Evolutionary conservation across 805 yeast genomes (phyloP).

Genomic region (Ascoidea rubescens): DNA sequence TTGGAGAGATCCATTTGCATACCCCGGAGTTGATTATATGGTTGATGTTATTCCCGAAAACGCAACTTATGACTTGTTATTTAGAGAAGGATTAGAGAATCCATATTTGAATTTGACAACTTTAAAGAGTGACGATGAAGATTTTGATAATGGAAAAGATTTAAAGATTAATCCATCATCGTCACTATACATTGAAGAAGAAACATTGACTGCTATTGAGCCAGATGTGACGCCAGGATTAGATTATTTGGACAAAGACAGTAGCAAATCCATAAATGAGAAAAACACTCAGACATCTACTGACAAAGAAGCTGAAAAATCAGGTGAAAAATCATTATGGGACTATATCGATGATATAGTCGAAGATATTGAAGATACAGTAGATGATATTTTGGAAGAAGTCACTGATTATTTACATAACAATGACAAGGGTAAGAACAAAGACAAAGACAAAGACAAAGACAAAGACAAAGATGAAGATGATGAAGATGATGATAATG

Average conservation of each 20-base stretch:
- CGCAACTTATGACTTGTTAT: conserved; percentile 38
- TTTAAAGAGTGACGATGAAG: conserved; percentile 6
- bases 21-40: conserved; percentile 36
- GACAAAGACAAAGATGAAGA: conserved; percentile 9
- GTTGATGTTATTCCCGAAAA: conserved; percentile 24
- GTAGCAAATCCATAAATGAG: background rate
- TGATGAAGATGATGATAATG: conserved; percentile 6
- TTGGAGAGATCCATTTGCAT: conserved; percentile 34
- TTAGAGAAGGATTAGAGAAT: conserved; percentile 10
- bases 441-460: conserved; percentile 1
- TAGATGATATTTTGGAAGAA: conserved; percentile 10
- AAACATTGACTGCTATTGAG: background rate
- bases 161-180: conserved; percentile 6
- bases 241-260: conserved; percentile 1
- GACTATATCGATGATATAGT: conserved; percentile 5
- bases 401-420: conserved; percentile 14
- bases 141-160: conserved; percentile 10
- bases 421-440: conserved; percentile 3
- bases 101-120: conserved; percentile 3
- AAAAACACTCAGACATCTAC: conserved; percentile 1
- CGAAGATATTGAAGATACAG: background rate
- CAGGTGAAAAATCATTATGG: conserved; percentile 2
- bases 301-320: conserved; percentile 1
- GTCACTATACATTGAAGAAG: background rate
- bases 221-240: background rate